Evolutionary conservation across 495 filamentous ascomycete genomes (phyloP), one percentile per base, ranked within the genome.

Genomic region (Corynascus novoguineensis): DNA sequence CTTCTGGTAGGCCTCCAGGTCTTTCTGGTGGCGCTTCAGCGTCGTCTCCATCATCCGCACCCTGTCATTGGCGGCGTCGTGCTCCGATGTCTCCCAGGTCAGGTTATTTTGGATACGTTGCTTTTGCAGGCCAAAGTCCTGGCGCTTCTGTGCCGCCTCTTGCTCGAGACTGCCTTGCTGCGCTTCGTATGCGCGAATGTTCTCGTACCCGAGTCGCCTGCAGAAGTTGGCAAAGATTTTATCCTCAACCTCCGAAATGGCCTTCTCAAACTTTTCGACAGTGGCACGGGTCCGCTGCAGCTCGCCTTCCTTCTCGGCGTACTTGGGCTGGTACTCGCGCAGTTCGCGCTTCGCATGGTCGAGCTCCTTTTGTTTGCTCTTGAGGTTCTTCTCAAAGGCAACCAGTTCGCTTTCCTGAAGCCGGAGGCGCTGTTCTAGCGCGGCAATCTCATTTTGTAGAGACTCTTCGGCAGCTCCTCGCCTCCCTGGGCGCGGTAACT

Each of bases 111-210:
- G 79, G 34, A 99, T 79, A 46, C 81, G 82, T 58, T 84, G 86
- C 71, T 85, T 92, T 67, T 97, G 93, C 14, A 84, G 83, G 25
- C 82, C 86, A 63, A 95, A 97, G 57, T 90, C 86, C 22, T 89
- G 82, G 54, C 87, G 89, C 73, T 91, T 93, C 69, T 91, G 84
- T 3, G 86, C 83, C 37, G 84, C 86, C 64, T 97, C 91, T 69
- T 95, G 87, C 64, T 97, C 91, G 47, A 92, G 67, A 14, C 85
- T 89, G 32, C 93, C 93, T 68, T 97, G 93, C 56, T 95, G 91
- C 7, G 85, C 86, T 69, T 97, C 90, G 64, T 97, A 99, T 34
- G 86, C 86, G 21, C 92, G 88, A 60, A 99, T 96, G 63, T 90
- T 86, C 19, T 85, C 79, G 68, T 93, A 97, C 0, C 90, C 88